These are phyloP conservation scores for Trichophyton schoenleinii DNA, from an alignment of 2,329 filamentous ascomycete species.

Conservation along the genomic window DNA sequence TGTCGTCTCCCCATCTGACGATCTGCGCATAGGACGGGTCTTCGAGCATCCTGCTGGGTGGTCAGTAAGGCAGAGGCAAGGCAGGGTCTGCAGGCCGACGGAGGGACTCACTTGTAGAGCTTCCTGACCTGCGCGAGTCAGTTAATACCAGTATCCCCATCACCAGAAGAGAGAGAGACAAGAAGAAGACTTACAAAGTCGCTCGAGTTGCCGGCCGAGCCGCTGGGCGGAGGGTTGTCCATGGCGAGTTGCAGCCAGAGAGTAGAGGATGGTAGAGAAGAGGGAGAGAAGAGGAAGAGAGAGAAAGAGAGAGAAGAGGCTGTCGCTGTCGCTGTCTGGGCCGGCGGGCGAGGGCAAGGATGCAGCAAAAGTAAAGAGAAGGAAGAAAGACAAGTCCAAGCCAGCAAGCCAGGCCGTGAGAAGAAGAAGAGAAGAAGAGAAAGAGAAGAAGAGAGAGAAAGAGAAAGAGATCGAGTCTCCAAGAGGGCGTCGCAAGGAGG, in stretches of 20 bases:
- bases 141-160: slow-evolving; percentile 11
- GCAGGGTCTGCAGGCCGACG: not conserved
- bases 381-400: not conserved
- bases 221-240: slow-evolving; percentile 9
- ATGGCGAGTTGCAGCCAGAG: slow-evolving; percentile 3
- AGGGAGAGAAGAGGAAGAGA: not conserved
- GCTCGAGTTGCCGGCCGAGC: slow-evolving; percentile 67
- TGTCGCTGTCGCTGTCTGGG: too few species aligned
- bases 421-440: not conserved
- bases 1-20: slow-evolving; percentile 88
- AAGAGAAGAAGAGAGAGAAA: not conserved
- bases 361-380: too few species aligned
- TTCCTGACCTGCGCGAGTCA: slow-evolving; percentile 60
- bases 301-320: not conserved
- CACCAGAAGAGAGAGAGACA: slow-evolving; percentile 3
- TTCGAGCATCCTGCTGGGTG: slow-evolving; percentile 70
- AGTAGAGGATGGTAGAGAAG: not conserved
- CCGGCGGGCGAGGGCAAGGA: too few species aligned
- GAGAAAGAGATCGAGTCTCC: not conserved
- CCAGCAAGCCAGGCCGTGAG: too few species aligned
- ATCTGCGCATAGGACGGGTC: slow-evolving; percentile 85
- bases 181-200: slow-evolving; percentile 64
- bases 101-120: slow-evolving; percentile 71
- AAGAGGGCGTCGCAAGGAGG: too few species aligned
- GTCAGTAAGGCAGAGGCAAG: too few species aligned